Evolutionary conservation across 768 basidiomycete species (phyloP), one percentile per base, ranked within the genome.

Genomic region (Saitozyma sp.): DNA sequence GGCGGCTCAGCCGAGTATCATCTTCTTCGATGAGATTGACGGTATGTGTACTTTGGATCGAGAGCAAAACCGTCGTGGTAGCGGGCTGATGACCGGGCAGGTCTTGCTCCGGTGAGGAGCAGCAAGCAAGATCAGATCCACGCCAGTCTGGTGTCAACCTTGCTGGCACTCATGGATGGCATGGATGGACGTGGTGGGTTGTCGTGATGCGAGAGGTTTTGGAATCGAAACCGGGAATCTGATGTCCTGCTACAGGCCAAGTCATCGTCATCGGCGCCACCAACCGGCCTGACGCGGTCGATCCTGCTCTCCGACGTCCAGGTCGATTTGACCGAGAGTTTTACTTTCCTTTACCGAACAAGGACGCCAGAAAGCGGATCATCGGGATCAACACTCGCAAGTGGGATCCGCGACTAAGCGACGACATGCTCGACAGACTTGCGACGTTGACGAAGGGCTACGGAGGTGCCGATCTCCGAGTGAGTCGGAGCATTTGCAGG

Each of bases 21-120:
- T 99, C 75, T 99, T 99, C 82, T 98, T 99, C 78, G 96, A 99
- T 76, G 96, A 99, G 81, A 98, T 99, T 69, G 96, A 99, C 75
- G 96, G 95, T 67, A 56, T 64, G 79, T 66, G 40, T 11, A 6
- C 13, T 46, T 29, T 29, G 29, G 29, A 29, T 29, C 29, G 29
- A 29, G 29, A 29, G 29, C 29, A 29, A 29, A 29, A 29, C 5
- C n/a, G 45, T 11, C 19, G 37, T 9, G 38, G 20, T 45, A 45
- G 13, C 2, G 49, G 42, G 17, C 52, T 57, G 20, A 60, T 50
- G 45, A 39, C 13, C 13, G 29, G 5, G n/a, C 8, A 16, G 64
- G 82, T 66, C 86, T 99, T 17, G 96, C 96, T 11, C 96, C 96
- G 1, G 95, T 98, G 2, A 88, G 96, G 51, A 95, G 92, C n/a